Evolutionary conservation across 345 rosid species (phyloP), one percentile per base, ranked within the genome.

Genomic region (Nasturtium officinale): DNA sequence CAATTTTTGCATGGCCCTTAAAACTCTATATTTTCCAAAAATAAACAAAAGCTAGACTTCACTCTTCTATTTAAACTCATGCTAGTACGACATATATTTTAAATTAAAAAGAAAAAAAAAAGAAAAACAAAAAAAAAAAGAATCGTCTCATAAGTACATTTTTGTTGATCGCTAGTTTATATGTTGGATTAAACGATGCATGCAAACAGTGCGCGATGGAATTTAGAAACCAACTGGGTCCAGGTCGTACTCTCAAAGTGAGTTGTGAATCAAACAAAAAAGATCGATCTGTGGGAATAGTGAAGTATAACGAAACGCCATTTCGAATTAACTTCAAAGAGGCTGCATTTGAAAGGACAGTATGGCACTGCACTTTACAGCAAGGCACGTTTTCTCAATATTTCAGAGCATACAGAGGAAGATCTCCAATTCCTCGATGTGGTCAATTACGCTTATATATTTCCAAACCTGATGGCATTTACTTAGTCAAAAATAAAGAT

Each of bases 381-480:
- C 57, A 52, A 25, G 57, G 57, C 8, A 13, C 17, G 30, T 25
- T 5, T 52, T 52, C 32, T 52, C 57, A 25, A 13, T 0, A 7
- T 21, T 56, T 29, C 20, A 29, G 32, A 42, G 65, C 65, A 45
- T 57, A 42, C 42, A 9, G 10, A 28, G 54, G 63, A 55, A 1
- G 33, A 12, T 11, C 16, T 0, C 35, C 18, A 7, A 7, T 52
- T n/a, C 52, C 40, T 13, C 32, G 65, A 57, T 57, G 65, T 57
- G 64, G 55, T 4, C 55, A 45, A 55, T 13, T 43, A 55, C 43
- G 42, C 8, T 21, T 45, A 5, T 69, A 57, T 29, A 11, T 0
- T 56, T 42, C 73, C 17, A 69, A 9, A 56, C 6, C 3, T 33
- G 23, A 29, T 69, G 73, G 65, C 25, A 69, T 56, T 30, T 69